phyloP scores from a whole-genome alignment of 1,284 basidiomycete species.

The Sporisorium graminicola region DNA sequence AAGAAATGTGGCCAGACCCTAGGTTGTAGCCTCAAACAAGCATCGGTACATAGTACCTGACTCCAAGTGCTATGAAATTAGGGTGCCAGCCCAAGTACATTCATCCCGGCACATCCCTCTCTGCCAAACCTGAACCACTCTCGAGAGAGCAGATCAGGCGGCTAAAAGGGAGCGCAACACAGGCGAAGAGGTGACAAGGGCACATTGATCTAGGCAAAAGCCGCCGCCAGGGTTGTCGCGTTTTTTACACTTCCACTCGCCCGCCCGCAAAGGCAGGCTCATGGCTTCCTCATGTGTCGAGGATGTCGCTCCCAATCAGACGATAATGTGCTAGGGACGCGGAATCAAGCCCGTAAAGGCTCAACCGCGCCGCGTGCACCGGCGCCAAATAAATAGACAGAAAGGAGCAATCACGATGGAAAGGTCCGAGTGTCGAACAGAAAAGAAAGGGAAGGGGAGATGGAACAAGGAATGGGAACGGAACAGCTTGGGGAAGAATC shows the following conservation, averaged over 20 bases:
- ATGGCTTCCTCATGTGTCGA: constrained; percentile 45
- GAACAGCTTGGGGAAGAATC: neutral
- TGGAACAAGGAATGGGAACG: neutral
- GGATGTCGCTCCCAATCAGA: constrained; percentile 61
- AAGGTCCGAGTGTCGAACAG: neutral
- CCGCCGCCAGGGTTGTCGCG: constrained; percentile 58
- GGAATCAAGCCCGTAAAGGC: constrained; percentile 29
- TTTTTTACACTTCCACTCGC: constrained; percentile 57
- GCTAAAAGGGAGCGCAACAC: constrained; percentile 23
- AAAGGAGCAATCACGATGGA: neutral
- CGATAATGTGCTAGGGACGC: constrained; percentile 54
- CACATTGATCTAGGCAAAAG: constrained; percentile 56
- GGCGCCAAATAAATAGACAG: constrained; percentile 30
- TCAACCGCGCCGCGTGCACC: constrained; percentile 54
- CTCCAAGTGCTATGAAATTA: constrained; percentile 61
- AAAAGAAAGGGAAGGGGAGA: constrained; percentile 1
- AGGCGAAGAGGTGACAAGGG: constrained; percentile 55
- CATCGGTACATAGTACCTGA: constrained; percentile 55
- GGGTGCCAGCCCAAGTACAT: constrained; percentile 57
- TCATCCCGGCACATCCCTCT: constrained; percentile 37
- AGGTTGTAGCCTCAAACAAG: constrained; percentile 58
- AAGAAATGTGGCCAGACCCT: constrained; percentile 45
- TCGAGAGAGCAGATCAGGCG: neutral
- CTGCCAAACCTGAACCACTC: neutral
- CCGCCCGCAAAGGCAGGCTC: constrained; percentile 52